These are phyloP conservation scores for Solanum hybrid DNA, from an alignment of 305 asterid genomes.

Conservation along the genomic window DNA sequence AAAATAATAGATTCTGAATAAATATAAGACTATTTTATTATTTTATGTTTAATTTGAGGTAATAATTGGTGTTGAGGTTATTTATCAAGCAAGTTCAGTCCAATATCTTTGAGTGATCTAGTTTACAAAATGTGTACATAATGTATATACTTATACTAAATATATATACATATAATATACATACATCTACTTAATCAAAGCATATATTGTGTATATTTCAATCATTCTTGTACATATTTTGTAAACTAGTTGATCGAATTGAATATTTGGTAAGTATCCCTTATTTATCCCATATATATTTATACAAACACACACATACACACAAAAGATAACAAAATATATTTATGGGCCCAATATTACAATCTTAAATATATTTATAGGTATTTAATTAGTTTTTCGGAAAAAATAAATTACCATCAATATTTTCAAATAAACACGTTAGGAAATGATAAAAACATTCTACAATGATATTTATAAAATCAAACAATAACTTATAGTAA, in stretches of 20 bases:
- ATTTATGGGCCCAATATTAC: too few relatives aligned
- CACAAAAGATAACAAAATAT: too few relatives aligned
- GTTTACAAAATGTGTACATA: not conserved
- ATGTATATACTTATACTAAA: not conserved
- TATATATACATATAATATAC: not conserved
- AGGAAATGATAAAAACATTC: not conserved
- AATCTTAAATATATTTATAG: not conserved
- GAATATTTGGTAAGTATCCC: not conserved
- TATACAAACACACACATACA: not conserved
- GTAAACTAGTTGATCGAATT: not conserved
- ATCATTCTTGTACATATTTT: not conserved
- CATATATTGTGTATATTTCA: not conserved
- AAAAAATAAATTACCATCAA: not conserved
- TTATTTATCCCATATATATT: not conserved
- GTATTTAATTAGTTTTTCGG: too few relatives aligned
- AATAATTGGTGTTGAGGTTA: not conserved
- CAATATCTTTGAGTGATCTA: not conserved
- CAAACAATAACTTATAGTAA: not conserved
- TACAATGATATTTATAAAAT: not conserved
- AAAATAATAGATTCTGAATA: not conserved
- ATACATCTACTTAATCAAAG: not conserved
- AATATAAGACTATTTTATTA: not conserved
- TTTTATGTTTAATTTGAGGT: not conserved
- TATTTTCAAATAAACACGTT: not conserved
- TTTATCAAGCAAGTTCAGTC: not conserved